Conservation (phyloP, 208 protist genomes). For the Leishmania turanica region DNA sequence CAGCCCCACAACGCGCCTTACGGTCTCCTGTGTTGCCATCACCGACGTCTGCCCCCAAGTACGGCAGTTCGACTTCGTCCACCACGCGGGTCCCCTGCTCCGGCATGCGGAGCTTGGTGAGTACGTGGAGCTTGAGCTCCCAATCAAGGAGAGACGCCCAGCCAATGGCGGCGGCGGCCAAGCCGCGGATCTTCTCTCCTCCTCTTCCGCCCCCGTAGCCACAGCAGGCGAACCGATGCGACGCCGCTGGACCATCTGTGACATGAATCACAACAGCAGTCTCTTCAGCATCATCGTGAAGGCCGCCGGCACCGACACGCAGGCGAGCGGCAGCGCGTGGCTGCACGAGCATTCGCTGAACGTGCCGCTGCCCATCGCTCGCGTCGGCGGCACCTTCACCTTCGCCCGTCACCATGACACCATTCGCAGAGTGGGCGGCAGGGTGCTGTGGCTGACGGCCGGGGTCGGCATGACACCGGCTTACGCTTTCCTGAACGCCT, state of each 20-base stretch:
- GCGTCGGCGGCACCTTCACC: slow-evolving; percentile 70
- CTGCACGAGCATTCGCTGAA: slow-evolving; percentile 56
- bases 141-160: slow-evolving; percentile 27
- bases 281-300: slow-evolving; percentile 80
- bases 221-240: slow-evolving; percentile 21
- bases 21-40: slow-evolving; percentile 37
- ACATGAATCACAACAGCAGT: slow-evolving; percentile 36
- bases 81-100: slow-evolving; percentile 29
- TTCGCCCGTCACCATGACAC: slow-evolving; percentile 52
- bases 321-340: slow-evolving; percentile 60
- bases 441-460: slow-evolving; percentile 77
- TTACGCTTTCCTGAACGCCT: slow-evolving; percentile 56
- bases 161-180: background rate
- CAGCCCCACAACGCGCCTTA: slow-evolving; percentile 6
- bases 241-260: slow-evolving; percentile 74
- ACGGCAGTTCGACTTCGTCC: slow-evolving; percentile 57
- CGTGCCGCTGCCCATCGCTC: slow-evolving; percentile 48
- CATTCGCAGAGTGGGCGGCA: slow-evolving; percentile 44
- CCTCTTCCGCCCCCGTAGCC: background rate
- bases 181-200: background rate
- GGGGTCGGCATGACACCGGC: slow-evolving; percentile 72
- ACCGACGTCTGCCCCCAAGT: slow-evolving; percentile 53
- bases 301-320: slow-evolving; percentile 24
- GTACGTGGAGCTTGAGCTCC: slow-evolving; percentile 72
- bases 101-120: slow-evolving; percentile 51